Evolutionary conservation across 495 filamentous ascomycete genomes (phyloP).

Genomic region (Xylaria grammica): DNA sequence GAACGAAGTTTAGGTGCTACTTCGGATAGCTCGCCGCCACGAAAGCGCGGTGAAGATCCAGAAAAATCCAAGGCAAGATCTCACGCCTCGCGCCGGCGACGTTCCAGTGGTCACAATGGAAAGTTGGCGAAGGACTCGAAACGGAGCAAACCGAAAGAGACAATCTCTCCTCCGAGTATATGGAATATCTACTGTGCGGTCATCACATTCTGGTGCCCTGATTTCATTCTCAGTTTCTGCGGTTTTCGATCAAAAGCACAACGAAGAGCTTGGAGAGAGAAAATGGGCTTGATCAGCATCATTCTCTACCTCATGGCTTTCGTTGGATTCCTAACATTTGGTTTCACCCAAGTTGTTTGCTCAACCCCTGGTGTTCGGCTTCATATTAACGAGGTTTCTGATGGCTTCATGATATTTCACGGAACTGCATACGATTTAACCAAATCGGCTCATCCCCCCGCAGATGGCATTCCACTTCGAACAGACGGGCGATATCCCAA

Average conservation of each 20-base stretch:
- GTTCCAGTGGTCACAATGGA: constrained; percentile 40
- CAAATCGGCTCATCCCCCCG: constrained; percentile 74
- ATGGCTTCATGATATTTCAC: constrained; percentile 94
- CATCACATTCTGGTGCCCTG: constrained; percentile 93
- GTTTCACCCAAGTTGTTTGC: constrained; percentile 91
- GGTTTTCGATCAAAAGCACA: constrained; percentile 88
- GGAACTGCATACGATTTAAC: constrained; percentile 84
- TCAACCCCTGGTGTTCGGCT: constrained; percentile 68
- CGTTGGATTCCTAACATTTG: constrained; percentile 96
- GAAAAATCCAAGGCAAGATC: constrained; percentile 44
- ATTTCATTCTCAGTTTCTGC: constrained; percentile 80
- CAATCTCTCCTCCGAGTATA: constrained; percentile 77
- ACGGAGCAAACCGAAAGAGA: constrained; percentile 65
- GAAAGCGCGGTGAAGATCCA: constrained; percentile 35
- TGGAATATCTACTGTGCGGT: constrained; percentile 96
- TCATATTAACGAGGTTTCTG: constrained; percentile 77
- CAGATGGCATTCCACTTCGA: constrained; percentile 70
- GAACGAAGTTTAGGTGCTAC: constrained; percentile 50
- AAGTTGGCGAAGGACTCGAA: constrained; percentile 67
- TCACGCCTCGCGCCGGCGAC: constrained; percentile 33
- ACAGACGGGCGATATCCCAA: constrained; percentile 60
- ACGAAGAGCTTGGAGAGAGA: constrained; percentile 95
- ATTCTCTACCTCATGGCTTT: constrained; percentile 86
- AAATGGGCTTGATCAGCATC: constrained; percentile 95
- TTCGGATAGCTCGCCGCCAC: constrained; percentile 47